These are phyloP conservation scores for Magnolia officinalis DNA, from an alignment of 164 flowering plant species.

Conservation along the genomic window DNA sequence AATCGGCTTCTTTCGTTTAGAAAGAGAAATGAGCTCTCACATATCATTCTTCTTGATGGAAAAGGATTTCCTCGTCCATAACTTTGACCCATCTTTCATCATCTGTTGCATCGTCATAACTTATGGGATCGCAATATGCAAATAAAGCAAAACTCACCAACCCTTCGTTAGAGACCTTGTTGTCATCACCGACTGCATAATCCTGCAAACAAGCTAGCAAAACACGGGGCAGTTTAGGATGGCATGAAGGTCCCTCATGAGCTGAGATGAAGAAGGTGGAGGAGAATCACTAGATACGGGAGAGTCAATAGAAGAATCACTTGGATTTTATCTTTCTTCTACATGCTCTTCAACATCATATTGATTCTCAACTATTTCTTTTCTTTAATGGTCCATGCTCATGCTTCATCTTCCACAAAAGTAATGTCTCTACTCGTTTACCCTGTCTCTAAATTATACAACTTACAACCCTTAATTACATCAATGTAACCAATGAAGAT, in stretches of 20 bases:
- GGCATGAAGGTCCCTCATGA: not conserved
- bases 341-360: not conserved
- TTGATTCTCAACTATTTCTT: not conserved
- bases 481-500: not conserved
- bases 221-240: not conserved
- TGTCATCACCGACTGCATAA: not conserved
- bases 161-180: not conserved
- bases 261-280: too few relatives aligned
- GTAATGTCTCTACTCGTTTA: not conserved
- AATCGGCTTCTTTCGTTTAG: not conserved
- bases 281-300: not conserved
- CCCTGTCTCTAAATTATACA: not conserved
- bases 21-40: not conserved
- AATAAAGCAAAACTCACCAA: not conserved
- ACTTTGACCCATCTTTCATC: not conserved
- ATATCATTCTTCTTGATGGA: too few relatives aligned
- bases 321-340: not conserved
- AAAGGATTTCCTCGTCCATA: not conserved
- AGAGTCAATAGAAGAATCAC: not conserved
- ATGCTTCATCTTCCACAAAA: not conserved
- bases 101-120: not conserved
- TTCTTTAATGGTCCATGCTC: not conserved
- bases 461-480: not conserved
- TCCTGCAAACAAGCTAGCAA: too few relatives aligned
- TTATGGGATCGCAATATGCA: too few relatives aligned